Evolutionary conservation across 2,329 filamentous ascomycete genomes (phyloP).

Genomic region (Exophiala bonariae): DNA sequence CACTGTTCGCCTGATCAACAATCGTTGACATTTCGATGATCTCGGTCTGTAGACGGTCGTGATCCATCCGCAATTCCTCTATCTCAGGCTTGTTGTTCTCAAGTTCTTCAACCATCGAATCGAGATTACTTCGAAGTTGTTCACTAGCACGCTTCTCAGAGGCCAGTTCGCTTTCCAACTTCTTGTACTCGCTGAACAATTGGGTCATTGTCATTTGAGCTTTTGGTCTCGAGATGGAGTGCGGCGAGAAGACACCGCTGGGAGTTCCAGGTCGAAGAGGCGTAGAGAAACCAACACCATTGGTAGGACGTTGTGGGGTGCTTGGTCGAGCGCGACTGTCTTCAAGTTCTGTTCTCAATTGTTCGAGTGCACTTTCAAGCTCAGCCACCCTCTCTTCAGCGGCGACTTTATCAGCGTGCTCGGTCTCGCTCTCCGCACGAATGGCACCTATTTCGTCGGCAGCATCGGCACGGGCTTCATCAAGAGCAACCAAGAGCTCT

Average conservation of each 20-base stretch:
- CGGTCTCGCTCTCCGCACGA: constrained; percentile 55
- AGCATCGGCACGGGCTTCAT: constrained; percentile 62
- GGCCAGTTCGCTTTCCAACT: constrained; percentile 67
- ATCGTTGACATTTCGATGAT: constrained; percentile 81
- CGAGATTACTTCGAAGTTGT: constrained; percentile 72
- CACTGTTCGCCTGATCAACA: constrained; percentile 76
- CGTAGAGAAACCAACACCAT: constrained; percentile 50
- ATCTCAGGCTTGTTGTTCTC: constrained; percentile 87
- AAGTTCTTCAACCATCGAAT: constrained; percentile 81
- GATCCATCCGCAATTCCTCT: constrained; percentile 78
- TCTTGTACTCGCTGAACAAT: constrained; percentile 62
- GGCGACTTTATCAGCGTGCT: constrained; percentile 60
- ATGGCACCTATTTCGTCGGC: constrained; percentile 58
- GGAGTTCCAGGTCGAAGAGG: constrained; percentile 53
- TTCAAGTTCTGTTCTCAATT: constrained; percentile 56
- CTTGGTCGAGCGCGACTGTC: constrained; percentile 46
- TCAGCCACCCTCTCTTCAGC: constrained; percentile 65
- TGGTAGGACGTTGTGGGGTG: constrained; percentile 54
- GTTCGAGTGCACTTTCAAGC: constrained; percentile 63
- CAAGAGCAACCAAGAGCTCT: constrained; percentile 57
- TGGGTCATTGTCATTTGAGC: constrained; percentile 65
- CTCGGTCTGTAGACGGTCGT: constrained; percentile 75
- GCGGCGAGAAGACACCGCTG: constrained; percentile 51
- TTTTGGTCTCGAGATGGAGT: constrained; percentile 47
- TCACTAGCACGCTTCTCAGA: constrained; percentile 73